Percentiles rank a stretch among this genome's conserved stretches.
Evolutionary conservation across 2,329 filamentous ascomycete species (phyloP).

Genomic region (Cryphonectria radicalis): DNA sequence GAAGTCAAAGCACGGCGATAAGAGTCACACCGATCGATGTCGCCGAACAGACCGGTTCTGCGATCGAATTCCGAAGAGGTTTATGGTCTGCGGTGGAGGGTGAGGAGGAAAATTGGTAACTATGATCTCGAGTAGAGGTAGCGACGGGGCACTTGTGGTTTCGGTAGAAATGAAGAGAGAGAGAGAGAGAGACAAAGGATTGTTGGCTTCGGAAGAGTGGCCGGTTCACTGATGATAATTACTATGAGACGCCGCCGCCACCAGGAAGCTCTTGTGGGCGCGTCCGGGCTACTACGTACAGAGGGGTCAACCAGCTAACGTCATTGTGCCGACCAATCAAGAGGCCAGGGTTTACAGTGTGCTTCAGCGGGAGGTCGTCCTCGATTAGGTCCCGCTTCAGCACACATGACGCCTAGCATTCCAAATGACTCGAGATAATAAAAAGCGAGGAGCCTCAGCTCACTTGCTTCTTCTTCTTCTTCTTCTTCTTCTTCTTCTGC

Average conservation of each 20-base stretch:
- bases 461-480: not conserved
- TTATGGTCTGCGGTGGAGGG: no score
- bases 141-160: not conserved
- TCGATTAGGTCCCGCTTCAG: not conserved
- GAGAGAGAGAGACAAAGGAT: not conserved
- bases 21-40: slow-evolving; percentile 2
- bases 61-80: not conserved
- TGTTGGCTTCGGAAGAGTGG: not conserved
- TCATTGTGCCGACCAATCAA: slow-evolving; percentile 17
- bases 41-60: not conserved
- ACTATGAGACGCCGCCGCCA: not conserved
- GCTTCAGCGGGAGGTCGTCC: not conserved
- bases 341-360: slow-evolving; percentile 13
- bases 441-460: no score
- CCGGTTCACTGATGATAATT: not conserved
- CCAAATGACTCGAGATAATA: not conserved
- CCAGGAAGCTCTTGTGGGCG: not conserved
- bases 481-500: not conserved
- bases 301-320: not conserved
- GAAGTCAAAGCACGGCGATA: not conserved
- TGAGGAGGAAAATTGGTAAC: not conserved
- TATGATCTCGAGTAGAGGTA: not conserved
- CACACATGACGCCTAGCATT: not conserved
- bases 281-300: not conserved
- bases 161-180: not conserved